Base-by-base conservation (phyloP, 139 green algal species). In the Yamagishiella unicocca region DNA sequence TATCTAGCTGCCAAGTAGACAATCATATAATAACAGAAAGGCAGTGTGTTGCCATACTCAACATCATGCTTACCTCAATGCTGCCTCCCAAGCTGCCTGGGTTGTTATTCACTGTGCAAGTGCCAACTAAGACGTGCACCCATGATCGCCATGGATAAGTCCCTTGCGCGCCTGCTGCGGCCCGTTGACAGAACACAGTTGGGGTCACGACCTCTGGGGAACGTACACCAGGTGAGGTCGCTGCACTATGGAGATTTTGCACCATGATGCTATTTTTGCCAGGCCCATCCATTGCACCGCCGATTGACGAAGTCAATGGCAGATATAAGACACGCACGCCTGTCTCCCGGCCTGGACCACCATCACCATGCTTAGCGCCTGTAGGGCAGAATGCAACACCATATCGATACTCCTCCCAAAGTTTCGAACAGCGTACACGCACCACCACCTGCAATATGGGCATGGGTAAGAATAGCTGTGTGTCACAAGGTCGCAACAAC, bases 61-160 rank as follows among this genome's bases (percentile, higher is more conserved):
- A n/a, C n/a, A n/a, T n/a, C n/a, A n/a, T n/a, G n/a, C n/a, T n/a
- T n/a, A n/a, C n/a, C n/a, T n/a, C n/a, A n/a, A n/a, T n/a, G n/a
- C n/a, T n/a, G n/a, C n/a, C n/a, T n/a, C n/a, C n/a, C n/a, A n/a
- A n/a, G n/a, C n/a, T n/a, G n/a, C n/a, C n/a, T n/a, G n/a, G n/a
- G n/a, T n/a, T n/a, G n/a, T n/a, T n/a, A n/a, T n/a, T n/a, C n/a
- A n/a, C n/a, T n/a, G n/a, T n/a, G n/a, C n/a, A n/a, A n/a, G n/a
- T n/a, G n/a, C n/a, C n/a, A n/a, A n/a, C n/a, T n/a, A n/a, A n/a
- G n/a, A 78, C 70, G 3, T 78, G 70, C 70, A 58, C 70, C 70
- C 70, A 78, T 14, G 24, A 38, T 40, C 70, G 70, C 70, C 70
- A 78, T 3, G 70, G 40, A 40, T 78, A 78, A 25, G 40, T 58